Evolutionary conservation across 2,329 filamentous ascomycete genomes (phyloP).

Genomic region (Diaporthe citriasiana): DNA sequence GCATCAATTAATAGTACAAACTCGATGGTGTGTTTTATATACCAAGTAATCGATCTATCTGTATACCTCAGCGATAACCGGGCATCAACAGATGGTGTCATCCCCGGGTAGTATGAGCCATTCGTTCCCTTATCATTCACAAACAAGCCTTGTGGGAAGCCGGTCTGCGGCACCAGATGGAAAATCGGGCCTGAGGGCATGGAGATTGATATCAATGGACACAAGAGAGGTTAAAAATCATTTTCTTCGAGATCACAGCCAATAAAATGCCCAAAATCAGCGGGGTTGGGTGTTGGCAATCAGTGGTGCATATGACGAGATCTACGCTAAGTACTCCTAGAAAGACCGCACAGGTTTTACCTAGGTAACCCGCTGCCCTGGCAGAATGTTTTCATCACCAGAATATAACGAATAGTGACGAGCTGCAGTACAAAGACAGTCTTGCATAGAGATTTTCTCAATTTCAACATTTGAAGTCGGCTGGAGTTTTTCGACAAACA

Average conservation of each 20-base stretch:
- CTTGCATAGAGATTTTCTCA: neutral
- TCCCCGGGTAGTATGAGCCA: constrained; percentile 8
- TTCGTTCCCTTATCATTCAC: constrained; percentile 24
- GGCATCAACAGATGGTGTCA: constrained; percentile 15
- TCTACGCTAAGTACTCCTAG: constrained; percentile 31
- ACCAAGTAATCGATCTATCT: too few species aligned
- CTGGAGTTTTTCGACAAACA: neutral
- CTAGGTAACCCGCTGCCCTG: neutral
- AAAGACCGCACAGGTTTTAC: neutral
- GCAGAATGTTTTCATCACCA: neutral
- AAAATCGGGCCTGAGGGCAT: neutral
- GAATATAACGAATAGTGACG: too few species aligned
- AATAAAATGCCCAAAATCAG: neutral
- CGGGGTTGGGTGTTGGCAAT: constrained; percentile 30
- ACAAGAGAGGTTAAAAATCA: neutral
- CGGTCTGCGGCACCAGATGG: neutral
- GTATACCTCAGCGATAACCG: neutral
- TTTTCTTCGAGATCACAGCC: neutral
- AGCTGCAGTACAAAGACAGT: too few species aligned
- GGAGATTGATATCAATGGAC: neutral
- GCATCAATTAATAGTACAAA: neutral
- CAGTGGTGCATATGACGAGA: constrained; percentile 40
- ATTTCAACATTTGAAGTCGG: neutral
- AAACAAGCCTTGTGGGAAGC: neutral
- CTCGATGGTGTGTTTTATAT: neutral